These are phyloP conservation scores for Cubamyces sp. DNA, from an alignment of 768 basidiomycete genomes.

Conservation along the genomic window DNA sequence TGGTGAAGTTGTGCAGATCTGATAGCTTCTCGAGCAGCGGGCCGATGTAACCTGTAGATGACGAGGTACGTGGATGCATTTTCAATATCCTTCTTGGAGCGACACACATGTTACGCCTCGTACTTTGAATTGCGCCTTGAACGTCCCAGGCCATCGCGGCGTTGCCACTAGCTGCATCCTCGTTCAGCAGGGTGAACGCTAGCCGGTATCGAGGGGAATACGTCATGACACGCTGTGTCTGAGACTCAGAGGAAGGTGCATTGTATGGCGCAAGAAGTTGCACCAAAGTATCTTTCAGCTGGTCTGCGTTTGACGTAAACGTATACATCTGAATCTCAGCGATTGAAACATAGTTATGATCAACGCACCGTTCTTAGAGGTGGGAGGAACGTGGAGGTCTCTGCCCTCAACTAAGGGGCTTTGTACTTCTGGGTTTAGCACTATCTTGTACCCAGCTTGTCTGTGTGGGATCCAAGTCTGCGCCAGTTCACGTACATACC, in stretches of 20 bases:
- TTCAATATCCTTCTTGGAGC: background rate
- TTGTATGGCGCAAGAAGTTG: slow-evolving; percentile 48
- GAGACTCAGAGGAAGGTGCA: slow-evolving; percentile 43
- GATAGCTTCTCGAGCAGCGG: slow-evolving; percentile 66
- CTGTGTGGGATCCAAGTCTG: background rate
- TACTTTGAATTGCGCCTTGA: slow-evolving; percentile 51
- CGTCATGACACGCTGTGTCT: slow-evolving; percentile 60
- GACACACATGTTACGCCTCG: background rate
- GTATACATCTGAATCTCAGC: background rate
- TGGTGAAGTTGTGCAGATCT: slow-evolving; percentile 83
- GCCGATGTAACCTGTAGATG: slow-evolving; percentile 61
- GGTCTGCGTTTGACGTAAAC: background rate
- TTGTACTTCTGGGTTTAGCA: slow-evolving; percentile 1
- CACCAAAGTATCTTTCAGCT: slow-evolving; percentile 38
- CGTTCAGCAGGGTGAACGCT: slow-evolving; percentile 91
- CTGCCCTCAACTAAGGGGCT: slow-evolving; percentile 19
- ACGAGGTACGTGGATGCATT: background rate
- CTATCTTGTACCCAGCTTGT: slow-evolving; percentile 20
- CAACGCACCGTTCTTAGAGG: background rate
- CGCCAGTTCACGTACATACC: background rate
- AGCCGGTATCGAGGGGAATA: slow-evolving; percentile 85
- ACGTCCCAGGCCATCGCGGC: slow-evolving; percentile 76
- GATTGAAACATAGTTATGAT: no score
- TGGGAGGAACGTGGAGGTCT: slow-evolving; percentile 9
- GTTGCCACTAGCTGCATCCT: slow-evolving; percentile 74